Evolutionary conservation across 306 rosid genomes (phyloP), one percentile per base, ranked within the genome.

Genomic region (Luffa acutangula): DNA sequence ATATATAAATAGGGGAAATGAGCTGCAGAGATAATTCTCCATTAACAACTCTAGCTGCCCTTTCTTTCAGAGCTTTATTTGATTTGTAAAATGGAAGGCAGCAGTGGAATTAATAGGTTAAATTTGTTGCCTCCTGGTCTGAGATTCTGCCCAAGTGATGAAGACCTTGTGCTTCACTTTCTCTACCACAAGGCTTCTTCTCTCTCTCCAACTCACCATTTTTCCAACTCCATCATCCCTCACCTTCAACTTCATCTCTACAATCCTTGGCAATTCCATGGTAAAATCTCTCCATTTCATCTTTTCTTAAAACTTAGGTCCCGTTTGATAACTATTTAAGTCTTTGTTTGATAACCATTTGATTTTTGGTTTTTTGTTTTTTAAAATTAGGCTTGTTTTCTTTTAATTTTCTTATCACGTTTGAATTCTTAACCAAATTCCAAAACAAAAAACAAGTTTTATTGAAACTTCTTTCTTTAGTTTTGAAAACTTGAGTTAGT

Each of bases 191-290:
- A 66, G 21, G 73, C 73, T 37, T 9, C 2, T 2, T 59, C 73
- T 39, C 49, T 15, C 14, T 25, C 65, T 37, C 37, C 37, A 9
- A 10, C 65, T 12, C 48, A 65, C 5, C 25, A 18, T 39, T 39
- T 17, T 39, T 66, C 73, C 73, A 66, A 15, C 17, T 37, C 73
- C 73, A 15, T 66, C 14, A 66, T 66, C 18, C 73, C 73, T 17
- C 51, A 66, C 0, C 49, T 66, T 39, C 73, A 66, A 17, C 51
- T 66, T 66, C 73, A 66, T 66, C 73, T 66, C 73, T 66, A 37
- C 39, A 66, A 66, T 10, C 73, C 73, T 66, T 66, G 73, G 73
- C 73, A 66, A 8, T 39, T 66, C 13, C 73, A 66, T 66, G 73
- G 73, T 66, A 66, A 17, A 9, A 6, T 37, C 9, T 13, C 45